Evolutionary conservation across 306 rosid species (phyloP).

Genomic region (Trifolium subterraneum): DNA sequence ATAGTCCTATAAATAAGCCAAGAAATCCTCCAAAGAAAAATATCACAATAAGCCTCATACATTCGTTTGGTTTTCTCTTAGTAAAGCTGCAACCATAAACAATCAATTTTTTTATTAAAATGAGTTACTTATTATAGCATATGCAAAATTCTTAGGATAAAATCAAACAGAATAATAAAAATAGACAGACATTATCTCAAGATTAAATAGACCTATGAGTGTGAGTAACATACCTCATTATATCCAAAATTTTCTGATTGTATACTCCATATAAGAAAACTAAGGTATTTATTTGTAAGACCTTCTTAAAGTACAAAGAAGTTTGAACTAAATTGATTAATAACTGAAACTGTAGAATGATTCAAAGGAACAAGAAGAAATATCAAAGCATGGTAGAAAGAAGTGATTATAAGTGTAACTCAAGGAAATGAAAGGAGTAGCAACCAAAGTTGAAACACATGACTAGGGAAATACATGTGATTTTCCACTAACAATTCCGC

Average conservation of each 20-base stretch:
- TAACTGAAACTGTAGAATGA: conserved; percentile 25
- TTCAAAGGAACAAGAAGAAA: conserved; percentile 29
- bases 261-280: conserved; percentile 46
- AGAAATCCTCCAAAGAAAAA: conserved; percentile 77
- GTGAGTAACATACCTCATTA: conserved; percentile 75
- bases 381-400: conserved; percentile 26
- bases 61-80: conserved; percentile 71
- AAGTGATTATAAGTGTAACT: conserved; percentile 21
- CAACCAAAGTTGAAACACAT: conserved; percentile 40
- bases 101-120: conserved; percentile 37
- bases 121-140: conserved; percentile 27
- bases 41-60: conserved; percentile 71
- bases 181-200: background rate
- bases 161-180: conserved; percentile 26
- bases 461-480: conserved; percentile 54
- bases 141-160: conserved; percentile 7
- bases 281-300: conserved; percentile 21
- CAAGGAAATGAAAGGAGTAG: conserved; percentile 34
- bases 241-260: conserved; percentile 51
- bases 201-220: conserved; percentile 67
- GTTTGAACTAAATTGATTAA: conserved; percentile 34
- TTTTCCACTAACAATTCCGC: conserved; percentile 52
- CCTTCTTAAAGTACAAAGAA: conserved; percentile 48
- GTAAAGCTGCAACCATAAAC: conserved; percentile 59
- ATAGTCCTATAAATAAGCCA: conserved; percentile 85